Conservation (phyloP, 2,329 filamentous ascomycete species). For the Fusarium robinianum region DNA sequence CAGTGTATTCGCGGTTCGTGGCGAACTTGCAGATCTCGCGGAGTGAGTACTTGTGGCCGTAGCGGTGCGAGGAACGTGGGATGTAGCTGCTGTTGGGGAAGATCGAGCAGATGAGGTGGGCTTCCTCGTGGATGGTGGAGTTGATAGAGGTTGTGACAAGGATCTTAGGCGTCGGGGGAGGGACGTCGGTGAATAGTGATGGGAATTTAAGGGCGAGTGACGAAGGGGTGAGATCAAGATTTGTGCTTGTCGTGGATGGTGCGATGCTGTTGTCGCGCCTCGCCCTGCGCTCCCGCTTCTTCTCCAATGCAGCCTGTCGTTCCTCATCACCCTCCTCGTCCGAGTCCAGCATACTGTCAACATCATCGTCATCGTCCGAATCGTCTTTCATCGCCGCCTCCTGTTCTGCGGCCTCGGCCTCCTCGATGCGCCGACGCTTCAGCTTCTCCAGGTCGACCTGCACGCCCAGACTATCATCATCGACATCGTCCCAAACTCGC, state of each 20-base stretch:
- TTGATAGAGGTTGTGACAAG: constrained; percentile 91
- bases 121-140: constrained; percentile 84
- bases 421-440: constrained; percentile 60
- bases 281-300: constrained; percentile 51
- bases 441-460: constrained; percentile 63
- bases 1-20: constrained; percentile 78
- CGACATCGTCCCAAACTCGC: constrained; percentile 84
- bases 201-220: constrained; percentile 66
- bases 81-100: constrained; percentile 91
- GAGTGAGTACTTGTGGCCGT: constrained; percentile 88
- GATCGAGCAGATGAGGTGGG: constrained; percentile 74
- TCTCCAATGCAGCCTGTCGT: constrained; percentile 47
- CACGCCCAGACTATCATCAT: constrained; percentile 61
- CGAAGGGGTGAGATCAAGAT: constrained; percentile 65
- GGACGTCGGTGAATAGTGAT: constrained; percentile 63
- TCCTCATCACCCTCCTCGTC: constrained; percentile 60
- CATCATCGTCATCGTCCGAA: constrained; percentile 59
- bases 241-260: constrained; percentile 65
- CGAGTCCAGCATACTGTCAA: constrained; percentile 80
- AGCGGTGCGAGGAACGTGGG: constrained; percentile 79
- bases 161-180: constrained; percentile 73
- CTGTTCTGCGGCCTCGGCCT: constrained; percentile 56
- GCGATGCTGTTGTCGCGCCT: constrained; percentile 56
- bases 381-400: constrained; percentile 47
- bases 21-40: constrained; percentile 90